Conservation (phyloP, 805 yeast species). For the Allodekkera sacchari region DNA sequence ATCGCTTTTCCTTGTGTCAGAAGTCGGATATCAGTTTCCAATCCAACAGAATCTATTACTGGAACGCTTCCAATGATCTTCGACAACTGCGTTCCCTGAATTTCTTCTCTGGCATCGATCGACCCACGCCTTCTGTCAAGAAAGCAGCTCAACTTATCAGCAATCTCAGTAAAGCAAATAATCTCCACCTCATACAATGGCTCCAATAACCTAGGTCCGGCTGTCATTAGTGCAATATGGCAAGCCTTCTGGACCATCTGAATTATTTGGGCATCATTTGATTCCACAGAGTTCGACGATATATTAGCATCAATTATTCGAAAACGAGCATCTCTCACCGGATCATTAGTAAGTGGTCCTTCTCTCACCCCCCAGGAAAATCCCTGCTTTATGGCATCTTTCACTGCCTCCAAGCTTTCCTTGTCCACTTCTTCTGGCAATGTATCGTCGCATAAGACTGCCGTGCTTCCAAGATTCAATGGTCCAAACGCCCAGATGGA, state of each 20-base stretch:
- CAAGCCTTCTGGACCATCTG: conserved; percentile 83
- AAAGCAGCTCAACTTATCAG: conserved; percentile 21
- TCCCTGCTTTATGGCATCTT: conserved; percentile 60
- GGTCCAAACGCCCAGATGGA: conserved; percentile 77
- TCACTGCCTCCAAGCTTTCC: conserved; percentile 32
- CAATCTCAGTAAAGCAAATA: conserved; percentile 38
- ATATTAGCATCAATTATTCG: conserved; percentile 55
- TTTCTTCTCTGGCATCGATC: conserved; percentile 36
- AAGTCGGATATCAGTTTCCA: conserved; percentile 77
- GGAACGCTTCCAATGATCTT: conserved; percentile 63
- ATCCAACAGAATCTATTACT: conserved; percentile 82
- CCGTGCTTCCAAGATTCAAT: conserved; percentile 42
- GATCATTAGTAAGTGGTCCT: conserved; percentile 92
- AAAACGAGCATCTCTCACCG: conserved; percentile 62
- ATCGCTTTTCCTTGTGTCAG: conserved; percentile 73
- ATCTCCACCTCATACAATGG: conserved; percentile 63
- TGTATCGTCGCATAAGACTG: conserved; percentile 58
- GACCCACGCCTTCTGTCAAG: conserved; percentile 67
- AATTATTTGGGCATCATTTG: conserved; percentile 63
- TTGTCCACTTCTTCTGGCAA: conserved; percentile 64
- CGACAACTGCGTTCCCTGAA: conserved; percentile 67
- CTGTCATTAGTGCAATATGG: conserved; percentile 68
- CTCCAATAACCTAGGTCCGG: conserved; percentile 73
- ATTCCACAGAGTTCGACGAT: conserved; percentile 37
- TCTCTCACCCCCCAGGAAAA: conserved; percentile 76